A percentile compares a stretch with the other conserved stretches of the same genome.
Conservation (phyloP, 495 filamentous ascomycete species). For the Penicillium canescens region DNA sequence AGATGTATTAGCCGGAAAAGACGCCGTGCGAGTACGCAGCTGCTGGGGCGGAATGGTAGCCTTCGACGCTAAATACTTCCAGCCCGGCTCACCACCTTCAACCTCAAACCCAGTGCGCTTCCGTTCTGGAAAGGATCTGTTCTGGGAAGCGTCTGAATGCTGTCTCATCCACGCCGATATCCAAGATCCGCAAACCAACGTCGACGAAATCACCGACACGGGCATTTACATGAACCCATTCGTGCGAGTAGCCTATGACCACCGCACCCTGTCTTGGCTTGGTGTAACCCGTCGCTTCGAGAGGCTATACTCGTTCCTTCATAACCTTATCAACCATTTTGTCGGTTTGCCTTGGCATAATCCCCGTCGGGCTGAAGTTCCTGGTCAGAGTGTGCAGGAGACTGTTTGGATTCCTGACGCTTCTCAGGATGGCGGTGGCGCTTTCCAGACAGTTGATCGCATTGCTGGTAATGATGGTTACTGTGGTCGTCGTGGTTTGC, state of each 20-base stretch:
- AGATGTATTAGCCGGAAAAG: constrained; percentile 61
- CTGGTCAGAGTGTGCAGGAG: constrained; percentile 54
- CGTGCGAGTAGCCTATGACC: constrained; percentile 66
- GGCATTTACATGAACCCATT: constrained; percentile 73
- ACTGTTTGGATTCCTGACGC: constrained; percentile 51
- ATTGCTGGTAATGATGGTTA: constrained; percentile 52
- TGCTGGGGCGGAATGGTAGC: constrained; percentile 86
- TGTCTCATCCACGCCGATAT: constrained; percentile 76
- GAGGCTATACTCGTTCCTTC: constrained; percentile 54
- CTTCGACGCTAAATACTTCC: constrained; percentile 70
- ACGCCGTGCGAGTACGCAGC: constrained; percentile 71
- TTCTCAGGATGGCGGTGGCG: constrained; percentile 30
- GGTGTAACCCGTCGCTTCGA: constrained; percentile 58
- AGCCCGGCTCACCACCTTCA: constrained; percentile 5
- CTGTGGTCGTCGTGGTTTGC: constrained; percentile 57
- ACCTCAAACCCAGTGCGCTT: constrained; percentile 57
- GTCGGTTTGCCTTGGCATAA: constrained; percentile 58
- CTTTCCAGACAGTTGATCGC: constrained; percentile 43
- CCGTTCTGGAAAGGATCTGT: constrained; percentile 61
- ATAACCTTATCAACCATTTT: constrained; percentile 53
- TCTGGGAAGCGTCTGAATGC: constrained; percentile 79
- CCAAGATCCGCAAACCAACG: constrained; percentile 40
- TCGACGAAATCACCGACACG: constrained; percentile 44
- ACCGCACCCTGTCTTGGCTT: constrained; percentile 55
- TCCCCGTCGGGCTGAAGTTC: constrained; percentile 54